A percentile compares a stretch with the other conserved stretches of the same genome.
These are phyloP conservation scores for Sarocladium oryzae DNA, from an alignment of 2,329 filamentous ascomycete species.

Conservation along the genomic window DNA sequence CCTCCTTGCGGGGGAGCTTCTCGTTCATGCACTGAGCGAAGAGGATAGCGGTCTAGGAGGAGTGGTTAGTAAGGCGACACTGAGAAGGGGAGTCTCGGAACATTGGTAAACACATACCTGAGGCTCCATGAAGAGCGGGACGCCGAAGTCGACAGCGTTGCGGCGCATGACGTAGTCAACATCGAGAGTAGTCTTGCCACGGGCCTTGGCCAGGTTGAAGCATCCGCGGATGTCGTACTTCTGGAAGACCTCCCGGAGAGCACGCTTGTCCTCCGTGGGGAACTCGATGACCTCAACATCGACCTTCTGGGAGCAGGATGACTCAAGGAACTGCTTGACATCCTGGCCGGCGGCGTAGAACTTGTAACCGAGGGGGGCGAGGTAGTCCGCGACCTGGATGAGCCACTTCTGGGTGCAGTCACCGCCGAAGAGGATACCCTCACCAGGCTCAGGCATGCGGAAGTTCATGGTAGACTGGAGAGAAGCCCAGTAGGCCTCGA, in stretches of 20 bases:
- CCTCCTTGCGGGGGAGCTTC: conserved; percentile 84
- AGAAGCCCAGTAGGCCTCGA: conserved; percentile 97
- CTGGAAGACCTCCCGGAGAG: conserved; percentile 88
- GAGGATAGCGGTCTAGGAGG: conserved; percentile 75
- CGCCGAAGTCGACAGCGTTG: conserved; percentile 97
- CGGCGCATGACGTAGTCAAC: conserved; percentile 98
- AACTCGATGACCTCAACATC: conserved; percentile 90
- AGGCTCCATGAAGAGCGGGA: conserved; percentile 96
- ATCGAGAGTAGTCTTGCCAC: conserved; percentile 78
- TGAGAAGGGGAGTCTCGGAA: not conserved
- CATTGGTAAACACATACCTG: conserved; percentile 81
- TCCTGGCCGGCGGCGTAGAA: conserved; percentile 77
- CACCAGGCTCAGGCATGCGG: conserved; percentile 87
- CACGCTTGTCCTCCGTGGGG: conserved; percentile 92
- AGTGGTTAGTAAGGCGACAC: conserved; percentile 22
- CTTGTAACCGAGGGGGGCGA: conserved; percentile 88
- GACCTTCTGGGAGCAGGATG: conserved; percentile 57
- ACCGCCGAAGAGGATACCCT: conserved; percentile 91
- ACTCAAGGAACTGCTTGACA: conserved; percentile 80
- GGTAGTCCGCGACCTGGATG: conserved; percentile 74
- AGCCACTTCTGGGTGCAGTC: conserved; percentile 67
- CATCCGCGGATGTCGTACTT: conserved; percentile 94
- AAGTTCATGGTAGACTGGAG: conserved; percentile 99
- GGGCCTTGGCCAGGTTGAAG: conserved; percentile 84
- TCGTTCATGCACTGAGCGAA: conserved; percentile 96